Percentiles rank a stretch among this genome's conserved stretches.
Evolutionary conservation across 1,139 yeast genomes (phyloP).

Genomic region (Blastobotrys apis): DNA sequence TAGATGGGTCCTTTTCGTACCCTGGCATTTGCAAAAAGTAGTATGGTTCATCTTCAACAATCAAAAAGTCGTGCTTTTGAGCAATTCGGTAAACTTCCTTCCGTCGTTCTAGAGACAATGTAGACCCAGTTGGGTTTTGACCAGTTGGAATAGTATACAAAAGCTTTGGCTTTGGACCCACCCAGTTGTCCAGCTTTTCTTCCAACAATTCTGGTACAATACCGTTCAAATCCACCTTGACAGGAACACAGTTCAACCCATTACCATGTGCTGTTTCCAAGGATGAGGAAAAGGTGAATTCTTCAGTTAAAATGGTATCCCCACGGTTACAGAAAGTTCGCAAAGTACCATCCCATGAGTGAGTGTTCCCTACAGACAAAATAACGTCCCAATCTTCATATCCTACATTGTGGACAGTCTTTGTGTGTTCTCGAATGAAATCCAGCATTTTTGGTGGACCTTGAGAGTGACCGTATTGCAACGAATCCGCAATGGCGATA

Average conservation of each 20-base stretch:
- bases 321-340: constrained; percentile 78
- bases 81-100: constrained; percentile 64
- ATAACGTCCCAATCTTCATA: constrained; percentile 66
- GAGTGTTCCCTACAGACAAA: constrained; percentile 77
- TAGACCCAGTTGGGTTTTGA: constrained; percentile 92
- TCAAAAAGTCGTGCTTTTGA: constrained; percentile 70
- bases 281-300: constrained; percentile 75
- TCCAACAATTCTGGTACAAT: constrained; percentile 71
- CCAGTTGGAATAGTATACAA: constrained; percentile 88
- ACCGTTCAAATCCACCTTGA: constrained; percentile 75
- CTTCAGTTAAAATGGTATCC: constrained; percentile 77
- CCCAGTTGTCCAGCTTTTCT: constrained; percentile 64
- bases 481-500: constrained; percentile 73
- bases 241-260: constrained; percentile 66
- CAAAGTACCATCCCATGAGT: constrained; percentile 79
- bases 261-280: constrained; percentile 76
- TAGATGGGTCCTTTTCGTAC: constrained; percentile 38
- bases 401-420: constrained; percentile 53
- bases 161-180: constrained; percentile 65
- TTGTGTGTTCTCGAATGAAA: constrained; percentile 76
- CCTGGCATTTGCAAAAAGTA: constrained; percentile 85
- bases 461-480: constrained; percentile 84
- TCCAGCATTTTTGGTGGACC: constrained; percentile 69
- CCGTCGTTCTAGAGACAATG: constrained; percentile 69
- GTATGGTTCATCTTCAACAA: constrained; percentile 92